Base-by-base conservation (phyloP, 495 filamentous ascomycete species). In the Penicillium ochrochloron region DNA sequence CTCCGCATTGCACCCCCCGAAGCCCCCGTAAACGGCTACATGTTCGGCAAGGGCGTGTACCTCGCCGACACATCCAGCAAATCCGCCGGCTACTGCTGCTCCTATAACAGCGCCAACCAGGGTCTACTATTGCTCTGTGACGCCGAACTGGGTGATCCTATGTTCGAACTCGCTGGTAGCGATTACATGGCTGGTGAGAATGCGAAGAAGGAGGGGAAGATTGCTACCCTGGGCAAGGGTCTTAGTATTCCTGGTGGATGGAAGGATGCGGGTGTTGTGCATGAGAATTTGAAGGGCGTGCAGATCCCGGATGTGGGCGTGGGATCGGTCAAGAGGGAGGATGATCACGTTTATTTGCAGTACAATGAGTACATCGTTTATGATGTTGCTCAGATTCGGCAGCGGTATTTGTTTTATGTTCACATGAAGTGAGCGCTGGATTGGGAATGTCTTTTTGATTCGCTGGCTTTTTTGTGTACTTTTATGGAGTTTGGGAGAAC, bases 11-110 rank as follows among this genome's bases (percentile, higher is more conserved):
- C 93, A 0, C 92, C 93, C 0, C 91, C 92, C 0, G 90, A 94
- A 73, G 91, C 91, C 0, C 92, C 91, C 2, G 87, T 88, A 3
- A 85, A 80, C 53, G 92, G 92, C 0, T 93, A 94, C 75, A 88
- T 86, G 81, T 96, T 95, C 66, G 92, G 90, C 65, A 94, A 95
- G 62, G 93, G 93, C n/a, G 87, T 96, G 48, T 96, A 97, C 71
- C 81, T 96, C 2, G 92, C 93, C 14, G 93, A 97, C 69, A 90
- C 91, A 76, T 89, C 86, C 64, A 85, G 78, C 73, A 91, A 93
- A 75, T 92, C 89, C 5, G 92, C 92, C 23, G 85, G 87, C 64
- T 97, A 96, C 77, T 95, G 92, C 73, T 83, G 73, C 2, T 68
- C 84, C 5, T 75, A 75, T 7, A 82, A 84, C 65, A 82, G 82